phyloP scores from a whole-genome alignment of 352 stramenopile species.

The Globisporangium splendens region DNA sequence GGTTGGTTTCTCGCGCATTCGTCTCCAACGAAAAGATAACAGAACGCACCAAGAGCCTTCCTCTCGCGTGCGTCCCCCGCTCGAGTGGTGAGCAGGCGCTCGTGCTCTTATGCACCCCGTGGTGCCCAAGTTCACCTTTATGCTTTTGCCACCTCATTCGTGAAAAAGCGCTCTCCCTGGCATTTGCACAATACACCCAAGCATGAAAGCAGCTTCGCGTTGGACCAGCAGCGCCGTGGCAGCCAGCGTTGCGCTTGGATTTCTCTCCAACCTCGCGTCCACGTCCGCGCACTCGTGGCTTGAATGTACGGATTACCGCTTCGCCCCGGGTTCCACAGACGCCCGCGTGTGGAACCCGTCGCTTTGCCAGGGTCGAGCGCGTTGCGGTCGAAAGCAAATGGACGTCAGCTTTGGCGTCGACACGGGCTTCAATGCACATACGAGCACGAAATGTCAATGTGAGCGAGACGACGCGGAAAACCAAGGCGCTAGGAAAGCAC shows the following conservation, averaged over 20 bases:
- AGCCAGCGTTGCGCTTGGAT: neutral
- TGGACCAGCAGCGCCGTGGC: neutral
- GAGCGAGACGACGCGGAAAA: constrained; percentile 14
- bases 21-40: too few species aligned
- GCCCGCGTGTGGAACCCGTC: constrained; percentile 21
- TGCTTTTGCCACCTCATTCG: too few species aligned
- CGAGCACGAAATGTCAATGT: constrained; percentile 20
- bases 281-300: constrained; percentile 21
- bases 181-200: too few species aligned
- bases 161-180: too few species aligned
- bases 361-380: constrained; percentile 19
- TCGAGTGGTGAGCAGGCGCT: too few species aligned
- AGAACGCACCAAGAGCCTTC: too few species aligned
- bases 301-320: constrained; percentile 36
- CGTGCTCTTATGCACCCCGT: too few species aligned
- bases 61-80: too few species aligned
- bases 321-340: constrained; percentile 9
- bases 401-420: constrained; percentile 24
- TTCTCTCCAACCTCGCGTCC: neutral
- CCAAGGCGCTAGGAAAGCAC: constrained; percentile 3
- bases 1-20: too few species aligned
- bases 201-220: too few species aligned
- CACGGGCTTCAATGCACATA: constrained; percentile 25
- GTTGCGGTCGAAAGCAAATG: constrained; percentile 22
- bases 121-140: too few species aligned